A percentile compares a stretch with the other conserved stretches of the same genome.
These are phyloP conservation scores for Tremella mesenterica DNA, from an alignment of 768 basidiomycete genomes.

Conservation along the genomic window DNA sequence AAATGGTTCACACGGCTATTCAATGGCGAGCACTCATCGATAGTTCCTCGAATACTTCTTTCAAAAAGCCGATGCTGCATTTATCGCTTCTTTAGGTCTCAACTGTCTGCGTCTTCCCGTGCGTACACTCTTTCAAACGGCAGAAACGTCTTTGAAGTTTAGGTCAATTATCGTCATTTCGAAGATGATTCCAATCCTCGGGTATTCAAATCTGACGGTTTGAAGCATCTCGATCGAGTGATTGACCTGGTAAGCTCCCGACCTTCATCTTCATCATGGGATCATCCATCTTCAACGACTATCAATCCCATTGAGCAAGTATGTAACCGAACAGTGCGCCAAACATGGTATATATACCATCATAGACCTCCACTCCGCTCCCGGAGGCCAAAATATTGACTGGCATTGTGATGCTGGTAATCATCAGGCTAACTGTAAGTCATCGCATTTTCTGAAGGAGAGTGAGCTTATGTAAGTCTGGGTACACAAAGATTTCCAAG, in stretches of 20 bases:
- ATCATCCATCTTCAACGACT: conserved; percentile 10
- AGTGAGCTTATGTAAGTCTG: conserved; percentile 50
- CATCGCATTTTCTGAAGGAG: neutral
- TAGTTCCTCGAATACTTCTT: conserved; percentile 81
- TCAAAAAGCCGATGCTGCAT: conserved; percentile 61
- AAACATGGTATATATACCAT: conserved; percentile 66
- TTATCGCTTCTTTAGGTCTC: conserved; percentile 68
- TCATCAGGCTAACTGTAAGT: conserved; percentile 32
- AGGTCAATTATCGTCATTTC: conserved; percentile 37
- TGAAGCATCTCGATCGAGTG: conserved; percentile 75
- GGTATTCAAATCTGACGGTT: conserved; percentile 62
- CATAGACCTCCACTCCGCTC: conserved; percentile 64
- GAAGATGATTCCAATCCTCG: conserved; percentile 68
- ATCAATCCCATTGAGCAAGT: conserved; percentile 62
- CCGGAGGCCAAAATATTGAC: conserved; percentile 50
- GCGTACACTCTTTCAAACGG: conserved; percentile 2
- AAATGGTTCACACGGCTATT: neutral
- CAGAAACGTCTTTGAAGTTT: neutral
- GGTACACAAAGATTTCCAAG: conserved; percentile 77
- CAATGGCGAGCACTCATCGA: neutral
- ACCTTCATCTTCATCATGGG: conserved; percentile 1
- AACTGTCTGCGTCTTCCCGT: conserved; percentile 59
- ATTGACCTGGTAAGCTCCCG: conserved; percentile 49
- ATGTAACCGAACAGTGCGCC: conserved; percentile 64
- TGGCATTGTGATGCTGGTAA: conserved; percentile 61